A percentile compares a stretch with the other conserved stretches of the same genome.
Evolutionary conservation across 2,329 filamentous ascomycete species (phyloP).

Genomic region (Helotiales sp.): DNA sequence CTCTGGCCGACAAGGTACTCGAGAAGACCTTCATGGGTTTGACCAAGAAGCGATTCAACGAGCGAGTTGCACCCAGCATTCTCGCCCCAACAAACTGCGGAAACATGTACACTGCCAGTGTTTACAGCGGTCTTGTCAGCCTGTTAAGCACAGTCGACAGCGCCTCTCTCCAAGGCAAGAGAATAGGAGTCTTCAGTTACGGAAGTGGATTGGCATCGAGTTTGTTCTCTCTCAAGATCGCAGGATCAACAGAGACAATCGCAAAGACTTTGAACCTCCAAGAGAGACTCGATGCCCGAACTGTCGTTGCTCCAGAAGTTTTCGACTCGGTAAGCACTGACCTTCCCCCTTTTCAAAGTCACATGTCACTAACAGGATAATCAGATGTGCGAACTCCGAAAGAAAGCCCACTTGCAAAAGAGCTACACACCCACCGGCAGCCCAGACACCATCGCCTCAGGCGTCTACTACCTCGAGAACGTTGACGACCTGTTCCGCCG

Average conservation of each 20-base stretch:
- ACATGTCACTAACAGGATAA: conserved; percentile 34
- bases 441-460: conserved; percentile 65
- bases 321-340: conserved; percentile 72
- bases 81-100: conserved; percentile 77
- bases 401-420: conserved; percentile 84
- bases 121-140: conserved; percentile 60
- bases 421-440: conserved; percentile 74
- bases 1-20: conserved; percentile 78
- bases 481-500: conserved; percentile 88
- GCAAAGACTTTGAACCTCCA: conserved; percentile 72
- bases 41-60: conserved; percentile 82
- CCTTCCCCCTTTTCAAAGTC: conserved; percentile 1
- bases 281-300: conserved; percentile 68
- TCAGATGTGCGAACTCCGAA: conserved; percentile 79
- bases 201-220: conserved; percentile 74
- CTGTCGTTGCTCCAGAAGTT: conserved; percentile 69
- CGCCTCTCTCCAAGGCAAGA: conserved; percentile 58
- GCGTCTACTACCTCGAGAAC: conserved; percentile 79
- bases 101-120: conserved; percentile 67
- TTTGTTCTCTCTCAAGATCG: conserved; percentile 74
- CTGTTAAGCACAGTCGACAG: conserved; percentile 62
- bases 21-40: conserved; percentile 88
- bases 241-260: conserved; percentile 71
- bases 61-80: conserved; percentile 75
- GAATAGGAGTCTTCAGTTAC: conserved; percentile 65